Conservation (phyloP, 2,329 filamentous ascomycete species). For the Chalaropsis thielavioides region DNA sequence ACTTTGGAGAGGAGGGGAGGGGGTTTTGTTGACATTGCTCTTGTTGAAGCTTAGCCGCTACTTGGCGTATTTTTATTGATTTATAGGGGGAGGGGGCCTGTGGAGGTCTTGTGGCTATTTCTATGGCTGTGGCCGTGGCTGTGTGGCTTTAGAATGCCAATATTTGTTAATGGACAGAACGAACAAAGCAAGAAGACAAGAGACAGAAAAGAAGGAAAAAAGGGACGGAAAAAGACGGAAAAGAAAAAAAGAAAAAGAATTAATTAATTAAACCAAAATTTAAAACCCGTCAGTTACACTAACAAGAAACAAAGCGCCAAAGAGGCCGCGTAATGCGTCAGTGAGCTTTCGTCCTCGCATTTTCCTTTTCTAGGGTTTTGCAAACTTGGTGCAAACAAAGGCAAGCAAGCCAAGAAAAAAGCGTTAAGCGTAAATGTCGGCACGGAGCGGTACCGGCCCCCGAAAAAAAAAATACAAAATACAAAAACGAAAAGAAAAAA, state of each 20-base stretch:
- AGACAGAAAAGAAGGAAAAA: too few relatives aligned
- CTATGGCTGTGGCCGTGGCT: background rate
- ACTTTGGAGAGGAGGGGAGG: background rate
- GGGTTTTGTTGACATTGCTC: background rate
- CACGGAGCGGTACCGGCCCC: background rate
- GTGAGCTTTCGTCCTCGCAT: background rate
- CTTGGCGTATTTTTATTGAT: background rate
- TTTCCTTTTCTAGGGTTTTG: background rate
- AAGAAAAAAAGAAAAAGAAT: background rate
- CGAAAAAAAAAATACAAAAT: background rate
- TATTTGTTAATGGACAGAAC: too few relatives aligned
- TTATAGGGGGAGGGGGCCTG: background rate
- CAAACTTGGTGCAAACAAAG: background rate
- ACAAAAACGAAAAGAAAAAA: too few relatives aligned
- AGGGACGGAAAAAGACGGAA: too few relatives aligned
- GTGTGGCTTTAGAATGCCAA: background rate
- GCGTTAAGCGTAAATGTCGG: background rate
- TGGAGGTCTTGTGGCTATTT: background rate
- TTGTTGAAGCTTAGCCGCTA: background rate
- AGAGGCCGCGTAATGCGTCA: conserved; percentile 2
- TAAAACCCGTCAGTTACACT: background rate
- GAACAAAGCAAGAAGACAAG: too few relatives aligned
- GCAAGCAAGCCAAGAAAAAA: background rate
- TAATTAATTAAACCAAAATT: background rate
- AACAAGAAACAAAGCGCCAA: background rate